A percentile compares a stretch with the other conserved stretches of the same genome.
Evolutionary conservation across 805 yeast genomes (phyloP).

Genomic region (Candida jianshihensis): DNA sequence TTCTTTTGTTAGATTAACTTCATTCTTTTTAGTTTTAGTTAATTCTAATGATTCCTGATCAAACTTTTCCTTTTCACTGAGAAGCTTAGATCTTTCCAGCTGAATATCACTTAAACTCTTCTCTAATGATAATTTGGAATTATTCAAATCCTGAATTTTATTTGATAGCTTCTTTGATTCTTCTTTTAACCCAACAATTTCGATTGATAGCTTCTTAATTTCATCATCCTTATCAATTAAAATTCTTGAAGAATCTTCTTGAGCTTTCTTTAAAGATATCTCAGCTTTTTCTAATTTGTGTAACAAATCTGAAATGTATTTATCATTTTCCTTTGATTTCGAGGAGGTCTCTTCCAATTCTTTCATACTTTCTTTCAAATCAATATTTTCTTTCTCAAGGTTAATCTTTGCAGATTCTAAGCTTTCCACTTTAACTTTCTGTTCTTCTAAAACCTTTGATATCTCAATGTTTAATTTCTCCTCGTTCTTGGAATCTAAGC

Average conservation of each 20-base stretch:
- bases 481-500: constrained; percentile 15
- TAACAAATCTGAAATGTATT: not conserved
- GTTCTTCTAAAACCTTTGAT: constrained; percentile 7
- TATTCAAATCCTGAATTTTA: constrained; percentile 9
- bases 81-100: constrained; percentile 13
- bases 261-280: not conserved
- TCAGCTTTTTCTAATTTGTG: not conserved
- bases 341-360: constrained; percentile 6
- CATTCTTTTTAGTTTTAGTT: constrained; percentile 16
- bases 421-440: constrained; percentile 20
- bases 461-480: constrained; percentile 11
- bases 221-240: not conserved
- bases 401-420: too few species aligned
- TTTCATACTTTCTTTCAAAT: constrained; percentile 18
- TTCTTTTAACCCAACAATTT: constrained; percentile 1
- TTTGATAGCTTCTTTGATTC: constrained; percentile 2
- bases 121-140: constrained; percentile 13
- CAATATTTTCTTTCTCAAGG: constrained; percentile 4
- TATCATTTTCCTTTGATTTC: constrained; percentile 6
- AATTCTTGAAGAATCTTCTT: not conserved
- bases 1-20: constrained; percentile 18
- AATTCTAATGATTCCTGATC: constrained; percentile 14
- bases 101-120: constrained; percentile 16
- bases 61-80: constrained; percentile 16
- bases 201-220: not conserved